phyloP scores from a whole-genome alignment of 345 rosid species.

The Populus simonii region DNA sequence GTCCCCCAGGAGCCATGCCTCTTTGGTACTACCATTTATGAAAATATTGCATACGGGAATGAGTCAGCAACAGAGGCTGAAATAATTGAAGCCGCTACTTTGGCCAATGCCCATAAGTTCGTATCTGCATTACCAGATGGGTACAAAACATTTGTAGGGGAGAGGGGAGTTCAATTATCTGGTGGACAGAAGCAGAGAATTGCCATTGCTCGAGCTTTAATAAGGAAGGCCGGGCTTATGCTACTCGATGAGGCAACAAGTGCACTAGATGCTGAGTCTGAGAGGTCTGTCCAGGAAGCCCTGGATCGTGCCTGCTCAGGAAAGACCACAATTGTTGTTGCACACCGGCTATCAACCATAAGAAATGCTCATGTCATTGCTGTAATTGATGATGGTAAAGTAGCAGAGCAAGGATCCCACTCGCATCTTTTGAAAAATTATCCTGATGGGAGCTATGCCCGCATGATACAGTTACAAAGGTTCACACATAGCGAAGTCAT shows the following conservation, averaged over 20 bases:
- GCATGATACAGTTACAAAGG: conserved; percentile 96
- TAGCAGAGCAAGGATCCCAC: conserved; percentile 92
- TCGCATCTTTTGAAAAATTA: conserved; percentile 70
- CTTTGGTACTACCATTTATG: conserved; percentile 73
- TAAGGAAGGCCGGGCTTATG: conserved; percentile 84
- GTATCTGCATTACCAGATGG: conserved; percentile 76
- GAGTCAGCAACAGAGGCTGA: conserved; percentile 85
- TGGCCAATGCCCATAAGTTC: conserved; percentile 90
- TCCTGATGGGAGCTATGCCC: conserved; percentile 81
- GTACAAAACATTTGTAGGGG: conserved; percentile 81
- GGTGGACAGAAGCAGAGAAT: conserved; percentile 98
- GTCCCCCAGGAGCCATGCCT: conserved; percentile 98
- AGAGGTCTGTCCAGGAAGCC: conserved; percentile 91
- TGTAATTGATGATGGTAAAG: conserved; percentile 90
- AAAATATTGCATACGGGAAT: conserved; percentile 90
- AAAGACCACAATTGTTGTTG: conserved; percentile 83
- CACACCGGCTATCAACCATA: conserved; percentile 82
- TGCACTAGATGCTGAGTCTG: conserved; percentile 88
- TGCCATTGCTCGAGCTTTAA: conserved; percentile 76
- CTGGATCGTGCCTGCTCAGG: conserved; percentile 90
- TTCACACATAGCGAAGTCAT: conserved; percentile 81
- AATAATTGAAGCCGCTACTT: conserved; percentile 85
- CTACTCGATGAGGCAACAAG: conserved; percentile 97
- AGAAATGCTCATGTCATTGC: conserved; percentile 86
- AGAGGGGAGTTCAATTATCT: conserved; percentile 86